Evolutionary conservation across 352 stramenopile genomes (phyloP).

Genomic region (Pythium folliculosum): DNA sequence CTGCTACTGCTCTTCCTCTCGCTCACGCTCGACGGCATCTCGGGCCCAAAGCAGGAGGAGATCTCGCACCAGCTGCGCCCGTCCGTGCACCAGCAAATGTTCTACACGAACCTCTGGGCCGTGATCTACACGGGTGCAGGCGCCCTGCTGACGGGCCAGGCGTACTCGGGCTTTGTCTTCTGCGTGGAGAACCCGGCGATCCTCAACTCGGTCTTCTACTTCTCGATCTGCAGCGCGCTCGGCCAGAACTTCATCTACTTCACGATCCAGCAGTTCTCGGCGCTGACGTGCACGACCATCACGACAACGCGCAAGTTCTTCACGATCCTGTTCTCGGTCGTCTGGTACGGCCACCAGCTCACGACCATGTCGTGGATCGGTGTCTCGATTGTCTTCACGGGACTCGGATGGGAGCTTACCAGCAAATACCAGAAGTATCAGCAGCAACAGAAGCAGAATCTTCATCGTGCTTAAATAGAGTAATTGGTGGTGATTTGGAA

Average conservation of each 20-base stretch:
- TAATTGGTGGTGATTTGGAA: constrained; percentile 5
- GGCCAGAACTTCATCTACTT: constrained; percentile 99
- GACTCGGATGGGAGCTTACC: constrained; percentile 81
- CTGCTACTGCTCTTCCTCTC: constrained; percentile 90
- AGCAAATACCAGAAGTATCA: constrained; percentile 89
- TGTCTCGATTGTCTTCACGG: constrained; percentile 91
- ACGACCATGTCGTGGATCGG: constrained; percentile 90
- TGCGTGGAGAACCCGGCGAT: constrained; percentile 85
- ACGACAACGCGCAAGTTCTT: constrained; percentile 99
- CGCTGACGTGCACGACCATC: constrained; percentile 98
- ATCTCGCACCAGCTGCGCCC: constrained; percentile 72
- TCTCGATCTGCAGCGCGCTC: constrained; percentile 94
- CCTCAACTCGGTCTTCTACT: constrained; percentile 89
- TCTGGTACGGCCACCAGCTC: constrained; percentile 95
- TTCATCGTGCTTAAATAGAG: constrained; percentile 33
- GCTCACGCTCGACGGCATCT: constrained; percentile 95
- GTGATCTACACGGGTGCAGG: constrained; percentile 83
- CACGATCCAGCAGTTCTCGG: constrained; percentile 97
- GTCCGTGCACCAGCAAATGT: constrained; percentile 90
- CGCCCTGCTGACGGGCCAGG: constrained; percentile 75
- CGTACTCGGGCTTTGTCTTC: constrained; percentile 69
- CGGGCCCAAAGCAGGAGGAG: constrained; percentile 95
- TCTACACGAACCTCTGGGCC: constrained; percentile 90
- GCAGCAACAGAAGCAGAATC: constrained; percentile 40
- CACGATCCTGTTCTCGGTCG: constrained; percentile 97